Evolutionary conservation across 2,329 filamentous ascomycete species (phyloP), one percentile per base, ranked within the genome.

Genomic region (Fusarium ambrosium): DNA sequence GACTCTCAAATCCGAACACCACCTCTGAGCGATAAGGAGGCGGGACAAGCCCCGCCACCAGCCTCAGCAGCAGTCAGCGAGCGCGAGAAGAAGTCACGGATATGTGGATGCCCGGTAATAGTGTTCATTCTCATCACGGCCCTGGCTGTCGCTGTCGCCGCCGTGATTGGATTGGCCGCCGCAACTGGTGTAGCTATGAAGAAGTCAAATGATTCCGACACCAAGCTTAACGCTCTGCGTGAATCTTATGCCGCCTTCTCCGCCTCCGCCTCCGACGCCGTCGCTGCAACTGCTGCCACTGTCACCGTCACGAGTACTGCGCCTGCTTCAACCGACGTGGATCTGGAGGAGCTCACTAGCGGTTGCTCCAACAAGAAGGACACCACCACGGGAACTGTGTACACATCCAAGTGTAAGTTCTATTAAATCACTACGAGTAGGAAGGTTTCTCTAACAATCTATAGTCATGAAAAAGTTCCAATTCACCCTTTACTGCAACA

Each of bases 401-500:
- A 73, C 22, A 60, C 29, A 6, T 65, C 71, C 6, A 36, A 63
- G 13, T 71, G 71, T 73, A 66, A 62, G 71, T 13, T 11, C 11
- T 2, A 34, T 8, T 8, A 14, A n/a, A 5, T 3, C 2, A 9
- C 22, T 8, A 9, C 9, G 6, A 9, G 6, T 5, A 5, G 20
- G 18, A 14, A 13, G 2, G 16, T 1, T 14, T 4, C 2, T 10
- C 43, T 48, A 48, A 55, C 48, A 18, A n/a, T 53, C 11, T 3
- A 11, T 18, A 51, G 85, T 86, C 61, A 82, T 83, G 51, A 76
- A 79, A 37, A 80, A 78, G 29, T 69, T 78, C 13, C 82, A 77
- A 4, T 87, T 83, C 76, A 84, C 79, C 32, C 83, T 86, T 63
- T 84, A 83, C 76, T 87, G 86, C 81, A 85, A 86, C 70, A 80